Evolutionary conservation across 305 asterid species (phyloP), one percentile per base, ranked within the genome.

Genomic region (Solanum hybrid): DNA sequence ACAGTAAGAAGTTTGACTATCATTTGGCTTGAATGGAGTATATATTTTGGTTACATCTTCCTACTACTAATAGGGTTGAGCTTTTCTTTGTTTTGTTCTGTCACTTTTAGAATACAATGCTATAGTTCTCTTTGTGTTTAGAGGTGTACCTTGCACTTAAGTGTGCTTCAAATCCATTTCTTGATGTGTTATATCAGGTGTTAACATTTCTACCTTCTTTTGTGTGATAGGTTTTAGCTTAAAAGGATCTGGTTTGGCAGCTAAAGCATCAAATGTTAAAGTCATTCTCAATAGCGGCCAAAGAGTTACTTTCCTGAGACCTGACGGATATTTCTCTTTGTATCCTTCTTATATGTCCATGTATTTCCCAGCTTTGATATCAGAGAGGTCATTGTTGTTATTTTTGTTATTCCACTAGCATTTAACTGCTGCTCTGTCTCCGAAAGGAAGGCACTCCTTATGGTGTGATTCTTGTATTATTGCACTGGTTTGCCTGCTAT

Each of bases 321-420:
- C 98, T 40, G 99, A 96, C 91, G 99, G 99, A 95, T 97, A 96
- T 94, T 97, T 96, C 88, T 94, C 99, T 84, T 96, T 97, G 99
- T 97, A 97, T 97, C 98, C 98, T 94, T 26, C 94, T 86, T 91
- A 73, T 86, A 45, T 90, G 80, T 89, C 88, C 88, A 88, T 89
- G 66, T 73, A 72, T 69, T 73, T 56, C 76, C 69, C 32, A 85
- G 45, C 77, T 56, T 60, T 34, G 32, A 3, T 85, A 32, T 81
- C 32, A 34, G n/a, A 85, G 29, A 17, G 22, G 88, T 85, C 32
- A 19, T 56, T 32, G 75, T 51, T 84, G 75, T 85, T 85, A 56
- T 32, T 56, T 84, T 35, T 10, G 85, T 75, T 56, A 38, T 32
- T 85, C 69, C 27, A 31, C 36, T 85, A 56, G 8, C 38, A 36